A percentile compares a stretch with the other conserved stretches of the same genome.
These are phyloP conservation scores for Aspergillus melleus DNA, from an alignment of 2,329 filamentous ascomycete species.

Conservation along the genomic window DNA sequence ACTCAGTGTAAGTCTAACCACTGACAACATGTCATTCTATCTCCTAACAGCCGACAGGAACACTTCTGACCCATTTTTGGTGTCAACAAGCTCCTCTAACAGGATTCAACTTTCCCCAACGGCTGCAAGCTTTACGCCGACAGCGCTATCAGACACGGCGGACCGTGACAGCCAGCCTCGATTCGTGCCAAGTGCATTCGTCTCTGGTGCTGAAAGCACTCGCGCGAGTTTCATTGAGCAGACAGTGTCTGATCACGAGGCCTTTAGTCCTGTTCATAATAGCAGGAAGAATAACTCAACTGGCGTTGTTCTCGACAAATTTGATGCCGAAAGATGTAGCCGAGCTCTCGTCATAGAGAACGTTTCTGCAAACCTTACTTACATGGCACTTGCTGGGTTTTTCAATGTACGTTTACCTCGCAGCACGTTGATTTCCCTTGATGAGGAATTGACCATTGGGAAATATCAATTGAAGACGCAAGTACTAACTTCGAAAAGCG, in stretches of 20 bases:
- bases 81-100: conserved; percentile 17
- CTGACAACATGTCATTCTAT: too few species aligned
- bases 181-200: conserved; percentile 9
- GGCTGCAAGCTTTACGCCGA: conserved; percentile 62
- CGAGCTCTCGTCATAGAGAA: conserved; percentile 36
- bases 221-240: conserved; percentile 14
- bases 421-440: neutral
- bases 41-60: conserved; percentile 14
- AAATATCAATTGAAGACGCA: neutral
- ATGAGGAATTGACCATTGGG: neutral
- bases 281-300: conserved; percentile 9
- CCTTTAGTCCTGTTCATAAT: conserved; percentile 23
- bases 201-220: conserved; percentile 8
- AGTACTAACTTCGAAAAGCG: conserved; percentile 23
- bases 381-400: conserved; percentile 37
- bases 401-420: conserved; percentile 37
- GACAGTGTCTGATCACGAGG: conserved; percentile 20
- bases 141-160: conserved; percentile 25
- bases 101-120: conserved; percentile 59
- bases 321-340: conserved; percentile 27
- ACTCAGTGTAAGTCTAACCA: conserved; percentile 23
- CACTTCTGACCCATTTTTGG: conserved; percentile 32
- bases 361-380: conserved; percentile 31
- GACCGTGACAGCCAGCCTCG: conserved; percentile 9
- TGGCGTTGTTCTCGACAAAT: conserved; percentile 18